Conservation (phyloP, 306 rosid genomes). For the Quercus bicolor region DNA sequence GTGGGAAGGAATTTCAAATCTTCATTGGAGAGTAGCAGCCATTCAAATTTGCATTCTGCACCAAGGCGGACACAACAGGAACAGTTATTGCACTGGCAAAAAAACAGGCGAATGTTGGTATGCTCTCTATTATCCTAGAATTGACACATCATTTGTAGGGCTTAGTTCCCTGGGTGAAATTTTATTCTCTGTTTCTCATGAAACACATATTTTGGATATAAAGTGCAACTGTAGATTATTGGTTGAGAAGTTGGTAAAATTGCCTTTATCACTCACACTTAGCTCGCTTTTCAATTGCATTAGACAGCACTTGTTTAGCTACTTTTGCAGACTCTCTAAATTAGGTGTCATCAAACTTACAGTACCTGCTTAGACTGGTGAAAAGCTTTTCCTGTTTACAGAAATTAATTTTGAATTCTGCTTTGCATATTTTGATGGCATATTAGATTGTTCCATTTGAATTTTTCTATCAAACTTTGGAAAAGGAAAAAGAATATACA, state of each 20-base stretch:
- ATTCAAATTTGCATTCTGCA: constrained; percentile 28
- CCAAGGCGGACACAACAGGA: constrained; percentile 70
- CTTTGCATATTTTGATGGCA: neutral
- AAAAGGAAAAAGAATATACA: neutral
- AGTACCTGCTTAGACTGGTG: neutral
- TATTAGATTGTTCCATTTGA: neutral
- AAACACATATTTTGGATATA: neutral
- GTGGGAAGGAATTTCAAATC: constrained; percentile 25
- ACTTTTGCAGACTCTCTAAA: neutral
- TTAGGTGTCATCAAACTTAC: neutral
- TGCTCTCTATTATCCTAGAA: constrained; percentile 17
- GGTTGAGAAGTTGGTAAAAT: neutral
- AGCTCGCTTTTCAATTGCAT: neutral
- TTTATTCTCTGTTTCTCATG: neutral
- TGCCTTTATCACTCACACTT: neutral
- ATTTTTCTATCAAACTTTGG: neutral
- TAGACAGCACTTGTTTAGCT: neutral
- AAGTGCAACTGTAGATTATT: neutral
- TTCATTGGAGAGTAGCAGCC: constrained; percentile 4
- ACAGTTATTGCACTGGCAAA: constrained; percentile 78
- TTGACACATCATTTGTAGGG: neutral
- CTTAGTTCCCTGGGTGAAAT: neutral
- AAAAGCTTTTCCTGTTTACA: neutral
- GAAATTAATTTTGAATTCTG: neutral
- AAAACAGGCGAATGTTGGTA: constrained; percentile 78